Evolutionary conservation across 257 asterid species (phyloP), one percentile per base, ranked within the genome.

Genomic region (Linaria vulgaris): DNA sequence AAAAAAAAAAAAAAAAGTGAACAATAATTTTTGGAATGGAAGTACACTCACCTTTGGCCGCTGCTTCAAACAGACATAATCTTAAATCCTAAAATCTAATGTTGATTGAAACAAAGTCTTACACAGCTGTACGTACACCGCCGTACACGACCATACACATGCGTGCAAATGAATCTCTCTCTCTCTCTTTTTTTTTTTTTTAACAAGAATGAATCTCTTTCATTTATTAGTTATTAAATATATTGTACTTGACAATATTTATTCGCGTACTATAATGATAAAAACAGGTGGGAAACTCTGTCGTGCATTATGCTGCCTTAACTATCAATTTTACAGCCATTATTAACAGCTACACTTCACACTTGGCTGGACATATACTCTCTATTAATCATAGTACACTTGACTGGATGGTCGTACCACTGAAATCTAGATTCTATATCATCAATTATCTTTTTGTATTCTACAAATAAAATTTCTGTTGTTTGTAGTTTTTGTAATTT

Each of bases 261-360:
- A 6, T 27, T 6, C 34, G 34, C 34, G 3, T 50, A 20, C 2
- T 39, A 27, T 20, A 20, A 4, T 2, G 21, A 20, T 38, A 16
- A 17, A 57, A 9, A 20, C 11, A 5, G 61, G 21, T 24, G 12
- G 56, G 68, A 48, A 19, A 17, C 12, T 53, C 53, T 22, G 12
- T 66, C 57, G 38, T 61, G 66, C 46, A 61, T 34, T 21, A 6
- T 67, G 73, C 64, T 38, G 45, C 61, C 62, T 37, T 37, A n/a
- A n/a, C n/a, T n/a, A n/a, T n/a, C n/a, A n/a, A n/a, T 34, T 34
- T 54, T 54, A 23, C 49, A 43, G 6, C 51, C 56, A 9, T 39
- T 53, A 30, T 34, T 38, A 14, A 21, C 17, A 34, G 19, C 1
- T 9, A 66, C 69, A 45, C 25, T 63, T 46, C 52, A 61, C 57